phyloP scores from a whole-genome alignment of 208 protist species.

The Trypanosoma scelopori region DNA sequence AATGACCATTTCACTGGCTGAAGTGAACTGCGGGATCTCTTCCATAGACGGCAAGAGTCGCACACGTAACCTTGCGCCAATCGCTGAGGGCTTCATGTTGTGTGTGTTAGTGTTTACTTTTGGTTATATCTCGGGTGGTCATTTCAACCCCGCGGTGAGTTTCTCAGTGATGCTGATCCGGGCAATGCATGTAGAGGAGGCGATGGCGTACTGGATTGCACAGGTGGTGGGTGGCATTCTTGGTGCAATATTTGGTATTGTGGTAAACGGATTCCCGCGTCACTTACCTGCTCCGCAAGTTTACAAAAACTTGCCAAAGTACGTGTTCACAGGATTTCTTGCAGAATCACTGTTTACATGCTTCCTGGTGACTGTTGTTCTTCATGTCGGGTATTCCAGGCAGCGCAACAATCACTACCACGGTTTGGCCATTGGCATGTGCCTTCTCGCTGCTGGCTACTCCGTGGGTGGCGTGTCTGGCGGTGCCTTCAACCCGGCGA shows the following conservation, averaged over 20 bases:
- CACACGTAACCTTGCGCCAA: slow-evolving; percentile 78
- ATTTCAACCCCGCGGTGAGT: slow-evolving; percentile 86
- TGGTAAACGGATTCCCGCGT: slow-evolving; percentile 61
- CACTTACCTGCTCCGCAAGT: slow-evolving; percentile 76
- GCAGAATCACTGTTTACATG: slow-evolving; percentile 66
- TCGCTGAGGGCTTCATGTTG: slow-evolving; percentile 80
- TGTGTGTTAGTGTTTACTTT: slow-evolving; percentile 82
- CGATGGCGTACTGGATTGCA: slow-evolving; percentile 76
- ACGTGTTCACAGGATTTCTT: slow-evolving; percentile 68
- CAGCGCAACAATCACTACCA: slow-evolving; percentile 77
- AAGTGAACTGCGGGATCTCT: slow-evolving; percentile 67
- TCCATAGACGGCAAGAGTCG: slow-evolving; percentile 58
- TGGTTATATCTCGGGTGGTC: slow-evolving; percentile 79
- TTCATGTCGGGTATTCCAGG: slow-evolving; percentile 78
- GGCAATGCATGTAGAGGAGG: slow-evolving; percentile 73
- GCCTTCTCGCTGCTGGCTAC: slow-evolving; percentile 64
- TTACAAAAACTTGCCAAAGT: slow-evolving; percentile 57
- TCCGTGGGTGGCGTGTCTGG: slow-evolving; percentile 76
- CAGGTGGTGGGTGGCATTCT: slow-evolving; percentile 75
- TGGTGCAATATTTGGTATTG: slow-evolving; percentile 49
- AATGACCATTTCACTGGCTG: slow-evolving; percentile 71
- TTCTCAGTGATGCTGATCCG: slow-evolving; percentile 63
- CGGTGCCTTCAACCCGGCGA: slow-evolving; percentile 81
- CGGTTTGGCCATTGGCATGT: slow-evolving; percentile 81
- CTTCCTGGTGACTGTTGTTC: slow-evolving; percentile 69